Percentiles rank a stretch among this genome's conserved stretches.
These are phyloP conservation scores for Sphagnum contortum DNA, from an alignment of 225 moss, liverwort and hornwort species.

Conservation along the genomic window DNA sequence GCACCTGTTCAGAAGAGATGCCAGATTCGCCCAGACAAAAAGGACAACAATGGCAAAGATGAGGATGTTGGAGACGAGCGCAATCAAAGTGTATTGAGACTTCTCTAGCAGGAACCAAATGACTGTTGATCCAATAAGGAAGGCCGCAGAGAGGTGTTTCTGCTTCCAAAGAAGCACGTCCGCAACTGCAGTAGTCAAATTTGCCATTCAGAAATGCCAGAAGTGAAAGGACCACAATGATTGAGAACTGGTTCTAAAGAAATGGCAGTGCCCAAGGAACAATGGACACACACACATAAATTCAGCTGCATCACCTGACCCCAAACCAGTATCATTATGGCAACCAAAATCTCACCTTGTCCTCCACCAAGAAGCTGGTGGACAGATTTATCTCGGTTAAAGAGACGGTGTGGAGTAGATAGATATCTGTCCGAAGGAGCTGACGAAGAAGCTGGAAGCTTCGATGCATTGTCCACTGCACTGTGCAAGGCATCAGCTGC, in stretches of 20 bases:
- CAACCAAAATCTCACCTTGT: constrained; percentile 26
- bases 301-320: neutral
- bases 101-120: constrained; percentile 74
- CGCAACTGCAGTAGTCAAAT: constrained; percentile 31
- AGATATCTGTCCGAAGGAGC: constrained; percentile 12
- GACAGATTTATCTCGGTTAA: constrained; percentile 47
- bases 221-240: no score
- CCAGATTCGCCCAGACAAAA: constrained; percentile 82
- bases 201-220: neutral
- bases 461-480: constrained; percentile 42
- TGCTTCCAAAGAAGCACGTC: constrained; percentile 70
- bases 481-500: constrained; percentile 15
- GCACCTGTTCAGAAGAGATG: constrained; percentile 64
- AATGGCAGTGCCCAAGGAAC: no score
- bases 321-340: neutral
- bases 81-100: constrained; percentile 75
- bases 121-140: constrained; percentile 48
- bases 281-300: no score
- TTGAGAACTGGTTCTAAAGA: no score
- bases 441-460: constrained; percentile 45
- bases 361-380: constrained; percentile 73
- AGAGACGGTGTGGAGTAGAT: constrained; percentile 22
- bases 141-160: constrained; percentile 49
- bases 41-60: constrained; percentile 69
- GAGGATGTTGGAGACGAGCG: constrained; percentile 71